Evolutionary conservation across 805 yeast species (phyloP).

Genomic region (Candida manassasensis): DNA sequence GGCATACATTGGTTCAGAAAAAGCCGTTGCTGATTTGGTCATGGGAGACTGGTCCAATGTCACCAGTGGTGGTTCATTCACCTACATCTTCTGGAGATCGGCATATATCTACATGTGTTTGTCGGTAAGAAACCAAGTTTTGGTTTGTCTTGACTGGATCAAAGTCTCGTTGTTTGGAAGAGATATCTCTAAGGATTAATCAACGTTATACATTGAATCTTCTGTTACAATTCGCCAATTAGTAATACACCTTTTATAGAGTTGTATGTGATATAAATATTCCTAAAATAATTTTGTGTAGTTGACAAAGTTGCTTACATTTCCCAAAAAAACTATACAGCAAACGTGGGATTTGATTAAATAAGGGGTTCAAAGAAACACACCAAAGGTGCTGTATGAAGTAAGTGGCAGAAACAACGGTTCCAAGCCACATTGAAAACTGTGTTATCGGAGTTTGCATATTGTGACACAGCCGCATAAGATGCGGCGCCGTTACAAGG

Average conservation of each 20-base stretch:
- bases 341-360: too few species aligned
- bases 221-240: background rate
- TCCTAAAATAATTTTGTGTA: too few species aligned
- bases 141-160: slow-evolving; percentile 85
- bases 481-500: background rate
- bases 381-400: too few species aligned
- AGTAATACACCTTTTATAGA: too few species aligned
- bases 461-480: background rate
- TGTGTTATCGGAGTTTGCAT: too few species aligned
- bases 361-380: too few species aligned
- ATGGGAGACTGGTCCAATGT: slow-evolving; percentile 76
- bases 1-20: slow-evolving; percentile 90
- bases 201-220: background rate
- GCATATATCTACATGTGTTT: slow-evolving; percentile 92
- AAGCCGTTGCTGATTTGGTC: slow-evolving; percentile 88
- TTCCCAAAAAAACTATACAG: too few species aligned
- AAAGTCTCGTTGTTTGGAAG: slow-evolving; percentile 88
- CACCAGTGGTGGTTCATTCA: slow-evolving; percentile 78
- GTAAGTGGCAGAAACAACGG: too few species aligned
- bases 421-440: too few species aligned
- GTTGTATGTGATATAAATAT: too few species aligned
- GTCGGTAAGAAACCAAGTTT: slow-evolving; percentile 80
- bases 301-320: too few species aligned
- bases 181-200: slow-evolving; percentile 79
- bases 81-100: slow-evolving; percentile 91